Percentiles rank a stretch among this genome's conserved stretches.
These are phyloP conservation scores for Chlorella variabilis DNA, from an alignment of 163 green algal species.

Conservation along the genomic window DNA sequence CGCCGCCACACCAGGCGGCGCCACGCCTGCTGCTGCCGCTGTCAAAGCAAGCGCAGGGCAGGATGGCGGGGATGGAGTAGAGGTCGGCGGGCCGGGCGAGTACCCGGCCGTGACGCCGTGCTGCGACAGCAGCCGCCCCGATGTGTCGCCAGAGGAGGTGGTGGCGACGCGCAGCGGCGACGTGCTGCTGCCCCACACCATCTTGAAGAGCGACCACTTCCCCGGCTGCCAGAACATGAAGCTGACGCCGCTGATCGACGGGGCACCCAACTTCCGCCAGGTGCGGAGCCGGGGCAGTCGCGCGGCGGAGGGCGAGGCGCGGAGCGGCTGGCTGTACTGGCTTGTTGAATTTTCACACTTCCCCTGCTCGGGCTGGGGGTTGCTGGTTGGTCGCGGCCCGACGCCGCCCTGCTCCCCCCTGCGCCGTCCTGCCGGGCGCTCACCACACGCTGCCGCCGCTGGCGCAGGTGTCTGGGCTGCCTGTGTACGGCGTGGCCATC, in stretches of 20 bases:
- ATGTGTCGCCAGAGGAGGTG: slow-evolving; percentile 68
- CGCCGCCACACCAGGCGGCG: not conserved
- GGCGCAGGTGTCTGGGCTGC: slow-evolving; percentile 84
- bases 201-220: slow-evolving; percentile 95
- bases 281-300: no score
- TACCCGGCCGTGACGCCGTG: slow-evolving; percentile 1
- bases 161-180: slow-evolving; percentile 71
- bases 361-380: no score
- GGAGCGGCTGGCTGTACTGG: no score
- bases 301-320: no score
- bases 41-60: no score
- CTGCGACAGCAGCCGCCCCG: not conserved
- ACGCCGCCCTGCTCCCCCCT: no score
- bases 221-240: slow-evolving; percentile 96
- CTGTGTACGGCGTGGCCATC: slow-evolving; percentile 95
- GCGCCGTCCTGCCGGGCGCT: no score
- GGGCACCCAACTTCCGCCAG: slow-evolving; percentile 93
- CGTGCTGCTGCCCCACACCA: slow-evolving; percentile 89
- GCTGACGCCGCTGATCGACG: slow-evolving; percentile 87
- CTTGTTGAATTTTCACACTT: no score
- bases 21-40: not conserved
- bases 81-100: no score
- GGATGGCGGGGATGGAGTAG: no score
- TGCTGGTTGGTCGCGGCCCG: no score
- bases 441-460: no score